Conservation (phyloP, 2,329 filamentous ascomycete genomes). For the Hysterium pulicare region DNA sequence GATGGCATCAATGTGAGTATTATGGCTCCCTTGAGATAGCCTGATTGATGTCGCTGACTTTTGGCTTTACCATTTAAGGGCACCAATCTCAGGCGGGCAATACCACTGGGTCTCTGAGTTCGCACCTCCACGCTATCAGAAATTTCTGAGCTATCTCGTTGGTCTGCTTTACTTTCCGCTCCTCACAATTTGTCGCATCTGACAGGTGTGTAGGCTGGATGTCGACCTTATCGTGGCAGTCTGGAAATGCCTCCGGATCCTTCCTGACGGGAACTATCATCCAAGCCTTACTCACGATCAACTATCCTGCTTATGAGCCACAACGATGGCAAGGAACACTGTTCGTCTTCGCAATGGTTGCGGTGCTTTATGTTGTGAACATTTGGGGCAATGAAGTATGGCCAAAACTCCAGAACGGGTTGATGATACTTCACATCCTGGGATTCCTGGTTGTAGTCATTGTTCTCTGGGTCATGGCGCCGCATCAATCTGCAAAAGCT, state of each 20-base stretch:
- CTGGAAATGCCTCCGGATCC: conserved; percentile 46
- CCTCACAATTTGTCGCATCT: neutral
- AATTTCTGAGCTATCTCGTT: conserved; percentile 35
- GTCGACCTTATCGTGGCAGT: conserved; percentile 50
- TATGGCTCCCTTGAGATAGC: conserved; percentile 15
- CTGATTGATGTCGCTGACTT: neutral
- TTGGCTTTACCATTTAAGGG: too few relatives aligned
- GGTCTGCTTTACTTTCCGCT: conserved; percentile 10
- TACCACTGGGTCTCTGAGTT: conserved; percentile 28
- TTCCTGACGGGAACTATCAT: conserved; percentile 50
- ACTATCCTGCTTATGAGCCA: conserved; percentile 41
- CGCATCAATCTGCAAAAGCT: conserved; percentile 22
- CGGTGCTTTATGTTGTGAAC: conserved; percentile 44
- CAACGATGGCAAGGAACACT: conserved; percentile 50
- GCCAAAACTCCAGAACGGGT: conserved; percentile 35
- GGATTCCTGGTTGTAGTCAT: conserved; percentile 46
- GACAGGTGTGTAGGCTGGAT: conserved; percentile 46
- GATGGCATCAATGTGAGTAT: conserved; percentile 29
- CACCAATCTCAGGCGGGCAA: conserved; percentile 2
- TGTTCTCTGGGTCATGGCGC: conserved; percentile 35
- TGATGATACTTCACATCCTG: conserved; percentile 41
- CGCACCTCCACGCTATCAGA: conserved; percentile 29
- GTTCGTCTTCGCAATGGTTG: conserved; percentile 46
- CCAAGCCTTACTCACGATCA: conserved; percentile 41
- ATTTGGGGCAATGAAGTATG: conserved; percentile 27